Base-by-base conservation (phyloP, 257 asterid species). In the Agastache rugosa region DNA sequence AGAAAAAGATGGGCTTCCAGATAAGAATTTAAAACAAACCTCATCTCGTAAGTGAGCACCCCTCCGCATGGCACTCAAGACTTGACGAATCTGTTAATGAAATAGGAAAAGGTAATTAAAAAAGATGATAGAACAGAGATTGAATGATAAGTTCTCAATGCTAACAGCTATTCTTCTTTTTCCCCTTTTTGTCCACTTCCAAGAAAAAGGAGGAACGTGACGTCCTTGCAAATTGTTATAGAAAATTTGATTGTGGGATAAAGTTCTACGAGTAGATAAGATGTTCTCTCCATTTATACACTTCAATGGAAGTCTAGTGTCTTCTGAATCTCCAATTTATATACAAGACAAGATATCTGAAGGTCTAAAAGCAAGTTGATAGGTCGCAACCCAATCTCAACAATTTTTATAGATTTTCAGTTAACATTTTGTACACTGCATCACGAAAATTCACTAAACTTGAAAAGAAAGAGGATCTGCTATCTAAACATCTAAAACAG, bases 41-140 rank as follows among this genome's bases (percentile, higher is more conserved):
- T 93, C 93, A 3, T 88, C 80, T 67, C 66, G 89, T 64, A 85
- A 72, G 81, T 76, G 85, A 76, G 78, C 87, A 11, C 83, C 88
- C 86, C 92, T 84, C 72, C 89, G 81, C 90, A 89, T 83, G 61
- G 96, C 92, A 82, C 75, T 86, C 86, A 88, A 78, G 64, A 88
- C 86, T 53, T 88, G 95, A 59, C 95, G 97, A 73, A 87, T 82
- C 98, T 93, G 92, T 81, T 56, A 34, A 73, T 58, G 37, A 67
- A 73, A 5, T 68, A 67, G 19, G 35, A 75, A 48, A 68, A 31
- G 45, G 31, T 78, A 73, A 74, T 87, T 37, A 84, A 5, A 80
- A 68, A 64, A 45, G 79, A 58, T 70, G 75, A 54, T 37, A 56
- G 14, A 19, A 55, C 29, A 58, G 25, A 54, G 34, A 59, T 77